Percentiles rank a stretch among this genome's conserved stretches.
phyloP scores from a whole-genome alignment of 2,329 filamentous ascomycete species.

The Rutstroemia sp. region DNA sequence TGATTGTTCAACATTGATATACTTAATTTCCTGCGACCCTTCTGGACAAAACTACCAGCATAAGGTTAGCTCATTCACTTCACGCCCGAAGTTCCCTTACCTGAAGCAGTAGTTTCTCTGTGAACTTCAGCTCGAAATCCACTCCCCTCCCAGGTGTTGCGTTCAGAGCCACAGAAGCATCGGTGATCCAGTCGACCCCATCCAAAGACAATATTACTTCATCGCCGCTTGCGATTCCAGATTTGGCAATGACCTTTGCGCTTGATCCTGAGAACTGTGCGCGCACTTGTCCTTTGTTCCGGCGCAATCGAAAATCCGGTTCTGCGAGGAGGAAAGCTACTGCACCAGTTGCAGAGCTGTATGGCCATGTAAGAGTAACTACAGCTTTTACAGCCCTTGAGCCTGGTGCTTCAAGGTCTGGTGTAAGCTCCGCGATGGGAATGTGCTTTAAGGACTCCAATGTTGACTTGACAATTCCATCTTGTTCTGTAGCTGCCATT shows the following conservation, averaged over 20 bases:
- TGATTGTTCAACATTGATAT: conserved; percentile 47
- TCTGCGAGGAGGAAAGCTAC: conserved; percentile 79
- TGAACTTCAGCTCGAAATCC: conserved; percentile 53
- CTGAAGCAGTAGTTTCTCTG: conserved; percentile 41
- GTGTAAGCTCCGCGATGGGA: conserved; percentile 49
- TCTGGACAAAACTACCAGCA: conserved; percentile 38
- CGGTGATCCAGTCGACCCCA: conserved; percentile 53
- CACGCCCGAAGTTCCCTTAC: conserved; percentile 25
- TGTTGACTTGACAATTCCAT: neutral
- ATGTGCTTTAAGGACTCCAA: conserved; percentile 32
- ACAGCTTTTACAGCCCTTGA: conserved; percentile 55
- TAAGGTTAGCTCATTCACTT: conserved; percentile 15
- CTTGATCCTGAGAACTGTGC: conserved; percentile 65
- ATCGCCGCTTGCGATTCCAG: conserved; percentile 71
- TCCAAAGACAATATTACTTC: conserved; percentile 61
- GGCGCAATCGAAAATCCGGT: conserved; percentile 73
- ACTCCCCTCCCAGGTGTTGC: conserved; percentile 44
- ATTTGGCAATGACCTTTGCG: conserved; percentile 61
- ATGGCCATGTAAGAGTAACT: conserved; percentile 87
- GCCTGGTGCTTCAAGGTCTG: conserved; percentile 36
- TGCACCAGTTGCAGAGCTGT: conserved; percentile 66
- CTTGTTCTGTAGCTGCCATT: neutral
- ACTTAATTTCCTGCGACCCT: conserved; percentile 40
- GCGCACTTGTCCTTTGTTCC: conserved; percentile 71
- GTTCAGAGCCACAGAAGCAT: conserved; percentile 30